Base-by-base conservation (phyloP, 441 rosid species). In the Gossypium lobatum region DNA sequence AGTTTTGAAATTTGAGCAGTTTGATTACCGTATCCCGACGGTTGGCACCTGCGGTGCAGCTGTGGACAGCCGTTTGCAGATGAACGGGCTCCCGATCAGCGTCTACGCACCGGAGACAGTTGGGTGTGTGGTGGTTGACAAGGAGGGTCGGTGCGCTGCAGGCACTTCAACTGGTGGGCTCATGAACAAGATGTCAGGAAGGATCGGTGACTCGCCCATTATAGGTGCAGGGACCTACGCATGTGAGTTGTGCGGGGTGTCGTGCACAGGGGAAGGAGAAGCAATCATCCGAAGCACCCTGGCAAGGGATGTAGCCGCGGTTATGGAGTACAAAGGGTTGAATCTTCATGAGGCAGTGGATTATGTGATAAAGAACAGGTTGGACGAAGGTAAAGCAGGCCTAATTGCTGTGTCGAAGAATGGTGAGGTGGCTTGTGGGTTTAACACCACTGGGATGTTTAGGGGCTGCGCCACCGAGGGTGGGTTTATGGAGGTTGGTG, bases 261-360 rank as follows among this genome's bases (percentile, higher is more conserved):
- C 98, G 3, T 92, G 98, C 80, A 92, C 98, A 0, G 98, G 98
- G 9, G 97, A 94, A 81, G 98, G 98, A 21, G 98, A 94, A 84
- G 98, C 97, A 2, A 94, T 94, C 71, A 91, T 94, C 23, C 85
- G 98, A 4, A 81, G 87, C 45, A 94, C 98, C 14, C 76, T 92
- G 64, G 97, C 97, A 0, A 88, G 98, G 26, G 98, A 94, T 0
- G 89, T 92, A 74, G 93, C 97, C 2, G 97, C 98, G 0, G 97
- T 91, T 77, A 92, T 94, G 98, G 98, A 94, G 77, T 94, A 94
- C 72, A 94, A 91, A 58, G 97, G 95, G 1, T 60, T 94, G 79
- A 83, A 81, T 26, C 89, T 92, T 26, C 88, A 91, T 31, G 93
- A 88, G 71, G 95, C 97, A 0, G 97, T 86, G 70, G 93, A 91